phyloP scores from a whole-genome alignment of 2,329 filamentous ascomycete species.

The Aspergillus felis region DNA sequence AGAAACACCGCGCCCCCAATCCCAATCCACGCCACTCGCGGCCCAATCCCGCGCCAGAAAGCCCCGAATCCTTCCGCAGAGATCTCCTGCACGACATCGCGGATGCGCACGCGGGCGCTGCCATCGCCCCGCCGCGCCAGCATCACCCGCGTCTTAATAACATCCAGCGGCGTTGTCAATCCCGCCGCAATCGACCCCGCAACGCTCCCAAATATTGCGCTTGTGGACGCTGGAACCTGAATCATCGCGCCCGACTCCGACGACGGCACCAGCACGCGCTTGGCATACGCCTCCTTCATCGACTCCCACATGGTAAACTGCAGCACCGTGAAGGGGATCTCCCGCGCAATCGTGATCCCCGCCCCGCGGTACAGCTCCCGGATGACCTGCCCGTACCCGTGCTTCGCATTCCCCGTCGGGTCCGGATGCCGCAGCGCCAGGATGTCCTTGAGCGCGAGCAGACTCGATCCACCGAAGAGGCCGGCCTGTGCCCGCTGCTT shows the following conservation, averaged over 20 bases:
- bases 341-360: constrained; percentile 86
- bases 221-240: constrained; percentile 67
- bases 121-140: constrained; percentile 63
- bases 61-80: constrained; percentile 47
- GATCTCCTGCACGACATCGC: constrained; percentile 60
- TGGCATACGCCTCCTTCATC: constrained; percentile 61
- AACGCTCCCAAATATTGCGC: constrained; percentile 77
- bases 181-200: constrained; percentile 83
- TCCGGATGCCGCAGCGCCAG: constrained; percentile 46
- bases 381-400: constrained; percentile 58
- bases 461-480: constrained; percentile 68
- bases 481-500: constrained; percentile 94
- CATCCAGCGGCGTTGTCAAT: constrained; percentile 87
- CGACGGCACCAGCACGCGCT: constrained; percentile 22
- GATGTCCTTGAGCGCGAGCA: constrained; percentile 67
- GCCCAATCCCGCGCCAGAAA: constrained; percentile 58
- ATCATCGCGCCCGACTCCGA: constrained; percentile 18
- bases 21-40: constrained; percentile 90
- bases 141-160: constrained; percentile 97
- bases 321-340: constrained; percentile 95
- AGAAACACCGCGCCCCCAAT: constrained; percentile 91
- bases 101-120: constrained; percentile 29
- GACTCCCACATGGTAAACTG: constrained; percentile 97
- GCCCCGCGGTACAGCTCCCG: constrained; percentile 87
- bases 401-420: constrained; percentile 31